phyloP scores from a whole-genome alignment of 1,139 yeast genomes.

The Nakaseomyces delphensis region DNA sequence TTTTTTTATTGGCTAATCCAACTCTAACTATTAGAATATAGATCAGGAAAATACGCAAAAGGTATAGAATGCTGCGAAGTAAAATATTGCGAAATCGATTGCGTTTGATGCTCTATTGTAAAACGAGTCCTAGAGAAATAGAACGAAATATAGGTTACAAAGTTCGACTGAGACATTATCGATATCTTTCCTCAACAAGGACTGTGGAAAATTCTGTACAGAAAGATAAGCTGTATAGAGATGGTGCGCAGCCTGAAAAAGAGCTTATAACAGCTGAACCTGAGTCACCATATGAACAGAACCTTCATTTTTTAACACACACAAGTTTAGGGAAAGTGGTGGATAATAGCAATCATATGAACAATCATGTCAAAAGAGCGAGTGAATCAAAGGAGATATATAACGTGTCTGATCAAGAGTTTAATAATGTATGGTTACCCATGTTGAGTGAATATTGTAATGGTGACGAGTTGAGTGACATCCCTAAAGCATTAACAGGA shows the following conservation, averaged over 20 bases:
- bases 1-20: no score
- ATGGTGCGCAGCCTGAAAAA: no score
- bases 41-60: neutral
- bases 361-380: neutral
- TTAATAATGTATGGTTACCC: neutral
- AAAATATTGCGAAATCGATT: slow-evolving; percentile 2
- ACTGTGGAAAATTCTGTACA: neutral
- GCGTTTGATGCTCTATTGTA: neutral
- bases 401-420: neutral
- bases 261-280: neutral
- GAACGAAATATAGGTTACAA: neutral
- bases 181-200: neutral
- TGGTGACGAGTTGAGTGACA: neutral
- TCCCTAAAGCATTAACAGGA: neutral
- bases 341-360: neutral
- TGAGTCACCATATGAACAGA: neutral
- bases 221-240: no score
- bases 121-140: neutral
- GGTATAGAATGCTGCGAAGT: neutral
- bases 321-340: neutral
- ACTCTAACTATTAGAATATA: no score
- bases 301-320: slow-evolving; percentile 1
- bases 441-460: neutral
- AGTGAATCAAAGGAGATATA: neutral
- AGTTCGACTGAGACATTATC: neutral